Base-by-base conservation (phyloP, 1,284 basidiomycete genomes). In the Cronartium quercuum region DNA sequence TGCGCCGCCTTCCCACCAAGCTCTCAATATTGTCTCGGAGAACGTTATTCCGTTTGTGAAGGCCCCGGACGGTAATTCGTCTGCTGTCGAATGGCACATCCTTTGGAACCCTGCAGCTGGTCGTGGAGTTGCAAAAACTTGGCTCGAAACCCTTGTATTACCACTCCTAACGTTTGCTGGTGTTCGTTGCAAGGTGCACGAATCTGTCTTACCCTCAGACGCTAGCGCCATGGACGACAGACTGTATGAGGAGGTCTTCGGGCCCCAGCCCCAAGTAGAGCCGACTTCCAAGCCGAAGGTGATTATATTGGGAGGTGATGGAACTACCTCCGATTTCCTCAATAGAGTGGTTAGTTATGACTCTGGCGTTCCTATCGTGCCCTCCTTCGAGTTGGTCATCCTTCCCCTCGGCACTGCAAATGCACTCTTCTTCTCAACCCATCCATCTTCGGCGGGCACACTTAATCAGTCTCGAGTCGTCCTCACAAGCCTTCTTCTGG, bases 351-450 rank as follows among this genome's bases (percentile, higher is more conserved):
- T 29, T n/a, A 55, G n/a, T 82, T 85, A 68, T 79, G 79, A 62
- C 34, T 12, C 62, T 7, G 21, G 41, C n/a, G 15, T 41, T 35
- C 37, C 29, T 3, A 64, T 64, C 42, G 1, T 37, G 65, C 21
- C 55, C 60, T 60, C 76, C 78, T 13, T 41, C 57, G 71, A 79
- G 29, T 44, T 86, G 1, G 78, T 84, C 1, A 76, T 85, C 6
- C 80, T 86, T 15, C 93, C 94, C 2, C 87, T 87, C 57, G 94
- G 94, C 10, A 97, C 94, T n/a, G 93, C 92, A 21, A 97, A 97
- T 80, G 94, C 94, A 0, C 84, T 96, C n/a, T 93, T 90, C 81
- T 85, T 81, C 5, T 82, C 83, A 18, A 77, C 84, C 24, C 85
- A 84, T 86, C 68, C 89, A 85, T 61, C 82, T 87, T 55, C 51